Conservation (phyloP, 257 asterid genomes). For the Leonotis leonurus region DNA sequence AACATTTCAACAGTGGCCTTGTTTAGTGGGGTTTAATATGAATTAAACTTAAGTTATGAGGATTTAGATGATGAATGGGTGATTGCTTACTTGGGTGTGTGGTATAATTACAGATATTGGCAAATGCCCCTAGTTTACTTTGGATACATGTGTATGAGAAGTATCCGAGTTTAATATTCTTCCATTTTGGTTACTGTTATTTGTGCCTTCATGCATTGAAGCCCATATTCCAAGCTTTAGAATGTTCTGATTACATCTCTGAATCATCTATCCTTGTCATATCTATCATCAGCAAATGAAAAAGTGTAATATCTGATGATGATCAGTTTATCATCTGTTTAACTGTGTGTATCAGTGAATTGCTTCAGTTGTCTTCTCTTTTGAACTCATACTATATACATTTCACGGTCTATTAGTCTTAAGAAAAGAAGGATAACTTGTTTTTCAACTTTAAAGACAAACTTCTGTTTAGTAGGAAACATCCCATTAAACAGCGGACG, state of each 20-base stretch:
- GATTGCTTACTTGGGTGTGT: background rate
- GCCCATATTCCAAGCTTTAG: background rate
- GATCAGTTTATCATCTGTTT: background rate
- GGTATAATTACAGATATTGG: background rate
- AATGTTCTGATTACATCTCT: background rate
- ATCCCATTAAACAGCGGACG: slow-evolving; percentile 12
- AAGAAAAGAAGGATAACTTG: background rate
- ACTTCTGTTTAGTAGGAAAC: slow-evolving; percentile 19
- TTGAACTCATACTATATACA: background rate
- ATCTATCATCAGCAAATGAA: background rate
- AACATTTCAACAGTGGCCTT: background rate
- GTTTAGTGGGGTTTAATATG: background rate
- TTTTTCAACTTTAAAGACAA: background rate
- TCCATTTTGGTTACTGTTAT: background rate
- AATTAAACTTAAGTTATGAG: background rate
- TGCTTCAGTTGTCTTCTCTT: background rate
- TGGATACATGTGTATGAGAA: background rate
- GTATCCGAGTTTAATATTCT: background rate
- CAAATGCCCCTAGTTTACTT: background rate
- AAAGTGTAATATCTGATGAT: background rate
- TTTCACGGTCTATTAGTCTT: background rate
- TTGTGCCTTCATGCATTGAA: background rate
- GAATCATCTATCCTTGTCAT: background rate
- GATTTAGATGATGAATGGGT: background rate
- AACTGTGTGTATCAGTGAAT: background rate